phyloP scores from a whole-genome alignment of 352 stramenopile genomes.

The Phytophthora megakarya region DNA sequence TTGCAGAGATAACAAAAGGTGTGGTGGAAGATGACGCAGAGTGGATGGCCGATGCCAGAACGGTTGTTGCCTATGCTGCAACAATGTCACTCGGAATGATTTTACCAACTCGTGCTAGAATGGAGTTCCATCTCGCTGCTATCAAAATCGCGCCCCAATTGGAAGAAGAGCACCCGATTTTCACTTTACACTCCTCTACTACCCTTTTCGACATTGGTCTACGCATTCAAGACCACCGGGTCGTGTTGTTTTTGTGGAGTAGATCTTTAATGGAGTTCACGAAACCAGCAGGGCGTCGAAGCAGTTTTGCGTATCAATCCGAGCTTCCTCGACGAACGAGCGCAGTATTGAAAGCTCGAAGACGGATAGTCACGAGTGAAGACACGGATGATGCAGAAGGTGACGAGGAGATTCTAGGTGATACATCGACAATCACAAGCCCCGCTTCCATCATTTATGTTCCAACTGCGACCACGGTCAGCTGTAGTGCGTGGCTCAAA shows the following conservation, averaged over 20 bases:
- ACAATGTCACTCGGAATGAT: constrained; percentile 41
- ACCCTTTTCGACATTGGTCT: constrained; percentile 54
- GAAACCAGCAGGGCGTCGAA: constrained; percentile 16
- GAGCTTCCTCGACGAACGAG: constrained; percentile 36
- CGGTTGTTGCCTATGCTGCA: constrained; percentile 47
- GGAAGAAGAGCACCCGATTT: constrained; percentile 17
- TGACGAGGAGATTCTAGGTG: constrained; percentile 25
- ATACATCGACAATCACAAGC: constrained; percentile 30
- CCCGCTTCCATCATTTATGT: constrained; percentile 50
- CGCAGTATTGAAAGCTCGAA: constrained; percentile 32
- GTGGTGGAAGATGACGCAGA: constrained; percentile 29
- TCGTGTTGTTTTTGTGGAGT: constrained; percentile 40
- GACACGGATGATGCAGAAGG: constrained; percentile 26
- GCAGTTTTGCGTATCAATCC: constrained; percentile 33
- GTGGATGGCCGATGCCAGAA: constrained; percentile 31
- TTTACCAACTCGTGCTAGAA: constrained; percentile 30
- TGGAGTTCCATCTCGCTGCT: constrained; percentile 36
- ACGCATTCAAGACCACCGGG: constrained; percentile 37
- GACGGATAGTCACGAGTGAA: constrained; percentile 28
- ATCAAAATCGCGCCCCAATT: constrained; percentile 40
- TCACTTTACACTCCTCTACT: constrained; percentile 17
- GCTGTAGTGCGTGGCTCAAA: constrained; percentile 42
- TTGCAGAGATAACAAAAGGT: constrained; percentile 42
- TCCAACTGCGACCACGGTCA: constrained; percentile 44
- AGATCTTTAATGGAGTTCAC: constrained; percentile 7